phyloP scores from a whole-genome alignment of 306 rosid genomes.

The Prunus armeniaca region DNA sequence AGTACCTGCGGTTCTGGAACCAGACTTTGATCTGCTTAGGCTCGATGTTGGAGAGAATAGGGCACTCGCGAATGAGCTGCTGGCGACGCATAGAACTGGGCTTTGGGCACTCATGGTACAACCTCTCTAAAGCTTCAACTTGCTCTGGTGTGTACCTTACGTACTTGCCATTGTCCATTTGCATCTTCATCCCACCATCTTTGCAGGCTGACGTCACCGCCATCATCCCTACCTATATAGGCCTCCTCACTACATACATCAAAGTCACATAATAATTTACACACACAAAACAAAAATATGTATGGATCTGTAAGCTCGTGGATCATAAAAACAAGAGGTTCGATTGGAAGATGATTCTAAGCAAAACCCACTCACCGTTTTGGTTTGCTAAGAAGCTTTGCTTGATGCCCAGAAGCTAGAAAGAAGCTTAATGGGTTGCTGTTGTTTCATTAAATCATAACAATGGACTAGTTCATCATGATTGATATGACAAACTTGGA shows the following conservation, averaged over 20 bases:
- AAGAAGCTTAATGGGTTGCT: not conserved
- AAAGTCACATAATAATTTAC: not conserved
- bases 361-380: conserved; percentile 4
- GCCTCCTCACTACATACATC: not conserved
- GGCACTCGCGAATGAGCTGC: conserved; percentile 91
- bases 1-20: conserved; percentile 93
- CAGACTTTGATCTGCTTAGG: conserved; percentile 99
- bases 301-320: not conserved
- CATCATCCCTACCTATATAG: conserved; percentile 52
- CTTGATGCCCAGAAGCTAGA: conserved; percentile 4
- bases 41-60: conserved; percentile 93
- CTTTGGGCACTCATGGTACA: conserved; percentile 94
- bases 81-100: conserved; percentile 97
- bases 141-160: conserved; percentile 97
- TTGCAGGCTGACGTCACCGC: conserved; percentile 68
- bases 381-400: not conserved
- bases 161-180: conserved; percentile 94
- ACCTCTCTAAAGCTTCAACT: conserved; percentile 91
- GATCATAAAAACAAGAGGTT: not conserved
- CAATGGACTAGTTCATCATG: not conserved
- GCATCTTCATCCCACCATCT: conserved; percentile 55
- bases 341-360: not conserved
- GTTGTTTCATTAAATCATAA: not conserved
- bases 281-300: not conserved
- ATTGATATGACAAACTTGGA: not conserved